A percentile compares a stretch with the other conserved stretches of the same genome.
These are phyloP conservation scores for Aspergillus sp. DNA, from an alignment of 2,329 filamentous ascomycete genomes.

Conservation along the genomic window DNA sequence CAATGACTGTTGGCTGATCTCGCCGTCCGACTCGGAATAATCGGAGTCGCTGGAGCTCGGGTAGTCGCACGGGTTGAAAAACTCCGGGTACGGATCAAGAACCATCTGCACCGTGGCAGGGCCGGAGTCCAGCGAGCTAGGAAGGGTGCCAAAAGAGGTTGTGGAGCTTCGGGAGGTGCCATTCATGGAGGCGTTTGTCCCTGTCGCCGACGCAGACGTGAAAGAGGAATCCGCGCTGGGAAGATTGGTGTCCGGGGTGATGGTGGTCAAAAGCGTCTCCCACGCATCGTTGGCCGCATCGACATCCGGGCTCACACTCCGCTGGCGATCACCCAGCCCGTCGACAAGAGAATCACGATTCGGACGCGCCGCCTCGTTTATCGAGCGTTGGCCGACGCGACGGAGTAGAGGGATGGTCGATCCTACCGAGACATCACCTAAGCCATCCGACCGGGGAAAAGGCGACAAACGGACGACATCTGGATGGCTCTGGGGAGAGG, in stretches of 20 bases:
- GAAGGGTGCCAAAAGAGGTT: slow-evolving; percentile 45
- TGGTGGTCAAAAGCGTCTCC: slow-evolving; percentile 76
- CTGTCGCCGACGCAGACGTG: slow-evolving; percentile 51
- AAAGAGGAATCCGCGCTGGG: slow-evolving; percentile 83
- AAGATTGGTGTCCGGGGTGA: slow-evolving; percentile 76
- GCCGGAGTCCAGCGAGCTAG: slow-evolving; percentile 20
- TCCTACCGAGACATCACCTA: slow-evolving; percentile 17
- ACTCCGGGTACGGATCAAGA: slow-evolving; percentile 34
- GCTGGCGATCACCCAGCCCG: slow-evolving; percentile 78
- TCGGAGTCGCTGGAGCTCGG: slow-evolving; percentile 34
- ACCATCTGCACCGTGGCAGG: slow-evolving; percentile 24
- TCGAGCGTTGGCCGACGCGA: slow-evolving; percentile 34
- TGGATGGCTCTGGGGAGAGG: slow-evolving; percentile 19
- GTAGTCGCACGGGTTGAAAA: slow-evolving; percentile 37
- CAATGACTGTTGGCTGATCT: slow-evolving; percentile 18
- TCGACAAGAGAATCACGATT: slow-evolving; percentile 47
- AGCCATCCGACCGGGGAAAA: slow-evolving; percentile 21
- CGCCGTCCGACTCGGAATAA: slow-evolving; percentile 27
- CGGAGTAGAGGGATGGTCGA: slow-evolving; percentile 27
- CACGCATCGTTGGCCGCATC: slow-evolving; percentile 59
- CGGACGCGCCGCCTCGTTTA: slow-evolving; percentile 20
- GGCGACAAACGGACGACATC: slow-evolving; percentile 22
- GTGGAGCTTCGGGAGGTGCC: slow-evolving; percentile 31
- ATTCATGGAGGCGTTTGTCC: slow-evolving; percentile 24
- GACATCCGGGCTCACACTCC: slow-evolving; percentile 69